These are phyloP conservation scores for Ophiobolus disseminans DNA, from an alignment of 2,329 filamentous ascomycete genomes.

Conservation along the genomic window DNA sequence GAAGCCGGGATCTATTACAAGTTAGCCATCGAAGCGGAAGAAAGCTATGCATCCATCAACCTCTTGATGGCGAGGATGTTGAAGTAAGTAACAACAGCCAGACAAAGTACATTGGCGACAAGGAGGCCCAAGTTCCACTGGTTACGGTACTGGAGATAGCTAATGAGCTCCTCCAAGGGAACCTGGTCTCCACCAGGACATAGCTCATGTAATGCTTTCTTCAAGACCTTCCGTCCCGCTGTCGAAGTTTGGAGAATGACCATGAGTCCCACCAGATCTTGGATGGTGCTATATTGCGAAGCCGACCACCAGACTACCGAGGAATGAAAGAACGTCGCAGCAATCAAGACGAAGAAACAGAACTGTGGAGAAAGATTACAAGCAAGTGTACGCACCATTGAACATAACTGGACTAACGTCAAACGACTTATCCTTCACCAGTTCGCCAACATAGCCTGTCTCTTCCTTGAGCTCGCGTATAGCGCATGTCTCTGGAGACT, in stretches of 20 bases:
- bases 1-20: constrained; percentile 48
- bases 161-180: no score
- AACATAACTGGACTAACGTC: constrained; percentile 52
- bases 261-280: no score
- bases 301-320: no score
- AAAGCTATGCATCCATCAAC: not conserved
- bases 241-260: no score
- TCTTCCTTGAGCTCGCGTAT: constrained; percentile 69
- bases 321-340: not conserved
- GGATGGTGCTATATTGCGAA: no score
- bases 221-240: no score
- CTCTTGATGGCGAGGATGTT: not conserved
- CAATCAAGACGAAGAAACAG: not conserved
- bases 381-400: constrained; percentile 45
- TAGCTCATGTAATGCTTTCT: no score
- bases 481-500: constrained; percentile 64
- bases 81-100: no score
- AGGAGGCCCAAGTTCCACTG: no score
- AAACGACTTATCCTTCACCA: constrained; percentile 40
- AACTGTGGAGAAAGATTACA: not conserved
- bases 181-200: no score
- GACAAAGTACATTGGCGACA: no score
- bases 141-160: no score
- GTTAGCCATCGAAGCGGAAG: not conserved
- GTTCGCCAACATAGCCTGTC: constrained; percentile 66